Evolutionary conservation across 306 rosid species (phyloP), one percentile per base, ranked within the genome.

Genomic region (Castanea sativa): DNA sequence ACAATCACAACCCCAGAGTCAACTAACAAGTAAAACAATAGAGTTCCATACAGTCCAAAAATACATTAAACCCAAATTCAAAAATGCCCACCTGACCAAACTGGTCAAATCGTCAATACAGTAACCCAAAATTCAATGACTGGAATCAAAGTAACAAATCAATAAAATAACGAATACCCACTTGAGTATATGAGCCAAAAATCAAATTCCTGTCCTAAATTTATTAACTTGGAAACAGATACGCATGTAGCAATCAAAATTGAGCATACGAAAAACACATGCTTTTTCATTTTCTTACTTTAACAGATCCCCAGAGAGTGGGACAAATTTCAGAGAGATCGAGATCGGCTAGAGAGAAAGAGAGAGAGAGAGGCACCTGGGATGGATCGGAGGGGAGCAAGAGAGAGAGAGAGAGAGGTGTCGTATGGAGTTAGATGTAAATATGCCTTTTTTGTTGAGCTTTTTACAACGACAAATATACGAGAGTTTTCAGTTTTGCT

Each of bases 271-370:
- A 64, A 49, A 18, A 64, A 64, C 43, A 30, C 10, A 15, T 4
- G 21, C 41, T 29, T 29, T 29, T 30, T 49, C 53, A 41, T 49
- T 49, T 13, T 49, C 33, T 64, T 15, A 30, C 21, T 30, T 29
- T 30, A 11, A 64, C 41, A 32, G 70, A 64, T 30, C 70, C 64
- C 69, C 68, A 63, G 57, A 33, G 59, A 45, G 61, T 43, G 29
- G 20, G 33, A 57, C 1, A 33, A 78, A 71, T 35, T 65, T 23
- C 73, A 55, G 32, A 64, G 70, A 64, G 70, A 64, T 64, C 70
- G 21, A 29, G 41, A 64, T 55, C 35, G 57, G 83, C 33, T 53
- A 35, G 58, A 63, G 78, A 53, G 69, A 38, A 75, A 76, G 35
- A 43, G 23, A 25, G 52, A 51, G 43, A 64, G 35, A 30, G n/a